Percentiles rank a stretch among this genome's conserved stretches.
These are phyloP conservation scores for Amaranthus tricolor DNA, from an alignment of 179 eudicot species.

Conservation along the genomic window DNA sequence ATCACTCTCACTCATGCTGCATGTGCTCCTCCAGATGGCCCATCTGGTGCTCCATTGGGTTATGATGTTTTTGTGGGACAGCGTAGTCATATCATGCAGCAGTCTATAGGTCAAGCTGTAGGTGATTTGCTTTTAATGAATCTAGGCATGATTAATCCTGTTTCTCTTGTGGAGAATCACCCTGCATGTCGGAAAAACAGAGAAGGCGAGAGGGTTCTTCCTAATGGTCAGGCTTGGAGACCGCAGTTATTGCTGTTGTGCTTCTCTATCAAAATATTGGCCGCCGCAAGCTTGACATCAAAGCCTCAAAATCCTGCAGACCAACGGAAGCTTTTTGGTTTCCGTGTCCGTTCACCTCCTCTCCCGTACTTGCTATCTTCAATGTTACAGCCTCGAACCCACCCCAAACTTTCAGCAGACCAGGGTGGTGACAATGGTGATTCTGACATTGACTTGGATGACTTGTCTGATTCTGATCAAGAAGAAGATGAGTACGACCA, in stretches of 20 bases:
- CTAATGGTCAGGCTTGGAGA: constrained; percentile 92
- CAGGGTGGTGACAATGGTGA: constrained; percentile 78
- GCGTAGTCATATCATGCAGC: constrained; percentile 84
- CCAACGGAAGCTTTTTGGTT: constrained; percentile 77
- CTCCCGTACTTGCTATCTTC: constrained; percentile 84
- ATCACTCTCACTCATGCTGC: constrained; percentile 89
- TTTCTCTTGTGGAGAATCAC: constrained; percentile 89
- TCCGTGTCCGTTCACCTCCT: constrained; percentile 71
- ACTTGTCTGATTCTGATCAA: constrained; percentile 70
- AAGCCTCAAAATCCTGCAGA: constrained; percentile 78
- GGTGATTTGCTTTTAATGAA: constrained; percentile 88
- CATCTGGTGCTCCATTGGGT: constrained; percentile 77
- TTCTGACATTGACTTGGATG: constrained; percentile 81
- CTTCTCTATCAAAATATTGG: constrained; percentile 81
- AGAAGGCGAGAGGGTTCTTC: constrained; percentile 87
- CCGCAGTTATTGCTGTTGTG: constrained; percentile 76
- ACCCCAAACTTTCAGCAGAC: constrained; percentile 84
- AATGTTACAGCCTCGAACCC: constrained; percentile 76
- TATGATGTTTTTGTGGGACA: constrained; percentile 86
- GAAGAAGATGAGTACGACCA: constrained; percentile 93
- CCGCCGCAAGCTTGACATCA: constrained; percentile 63
- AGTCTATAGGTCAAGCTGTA: constrained; percentile 82
- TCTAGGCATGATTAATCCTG: constrained; percentile 81
- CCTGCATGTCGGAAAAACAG: constrained; percentile 83
- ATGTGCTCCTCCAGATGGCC: constrained; percentile 98